A percentile compares a stretch with the other conserved stretches of the same genome.
These are phyloP conservation scores for Apophysomyces ossiformis DNA, from an alignment of 371 early-diverging fungal species.

Conservation along the genomic window DNA sequence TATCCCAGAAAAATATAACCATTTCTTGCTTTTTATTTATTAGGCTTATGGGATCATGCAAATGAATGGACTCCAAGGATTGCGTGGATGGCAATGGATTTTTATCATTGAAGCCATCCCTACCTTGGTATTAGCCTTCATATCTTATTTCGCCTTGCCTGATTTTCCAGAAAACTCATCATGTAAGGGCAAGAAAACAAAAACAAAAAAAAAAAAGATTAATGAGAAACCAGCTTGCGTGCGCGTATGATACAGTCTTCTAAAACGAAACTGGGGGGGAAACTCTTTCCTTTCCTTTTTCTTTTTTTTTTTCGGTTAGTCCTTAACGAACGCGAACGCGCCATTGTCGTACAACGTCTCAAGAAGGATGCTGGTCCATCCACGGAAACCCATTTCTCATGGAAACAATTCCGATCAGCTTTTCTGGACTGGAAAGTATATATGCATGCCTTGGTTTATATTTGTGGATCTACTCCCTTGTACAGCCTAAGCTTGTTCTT, in stretches of 20 bases:
- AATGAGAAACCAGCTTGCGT: too few species aligned
- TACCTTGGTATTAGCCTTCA: slow-evolving; percentile 63
- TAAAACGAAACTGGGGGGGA: too few species aligned
- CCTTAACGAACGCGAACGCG: slow-evolving; percentile 60
- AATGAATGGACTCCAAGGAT: slow-evolving; percentile 55
- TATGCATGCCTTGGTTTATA: slow-evolving; percentile 59
- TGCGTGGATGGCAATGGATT: slow-evolving; percentile 72
- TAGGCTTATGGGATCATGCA: slow-evolving; percentile 62
- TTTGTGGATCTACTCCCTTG: slow-evolving; percentile 67
- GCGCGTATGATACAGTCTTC: too few species aligned
- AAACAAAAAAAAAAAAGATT: too few species aligned
- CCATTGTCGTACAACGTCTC: slow-evolving; percentile 58
- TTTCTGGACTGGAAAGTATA: slow-evolving; percentile 65
- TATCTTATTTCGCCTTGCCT: slow-evolving; percentile 66
- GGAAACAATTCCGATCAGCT: slow-evolving; percentile 57
- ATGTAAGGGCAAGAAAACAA: slow-evolving; percentile 29
- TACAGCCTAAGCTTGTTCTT: slow-evolving; percentile 70
- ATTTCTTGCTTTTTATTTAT: background rate
- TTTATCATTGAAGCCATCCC: slow-evolving; percentile 80
- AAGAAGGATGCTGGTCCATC: slow-evolving; percentile 63
- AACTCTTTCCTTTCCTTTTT: background rate
- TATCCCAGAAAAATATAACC: background rate
- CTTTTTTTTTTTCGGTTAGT: slow-evolving; percentile 29
- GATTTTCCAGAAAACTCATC: slow-evolving; percentile 73
- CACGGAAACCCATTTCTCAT: slow-evolving; percentile 61